phyloP scores from a whole-genome alignment of 257 asterid genomes.

The Anisodus acutangulus region DNA sequence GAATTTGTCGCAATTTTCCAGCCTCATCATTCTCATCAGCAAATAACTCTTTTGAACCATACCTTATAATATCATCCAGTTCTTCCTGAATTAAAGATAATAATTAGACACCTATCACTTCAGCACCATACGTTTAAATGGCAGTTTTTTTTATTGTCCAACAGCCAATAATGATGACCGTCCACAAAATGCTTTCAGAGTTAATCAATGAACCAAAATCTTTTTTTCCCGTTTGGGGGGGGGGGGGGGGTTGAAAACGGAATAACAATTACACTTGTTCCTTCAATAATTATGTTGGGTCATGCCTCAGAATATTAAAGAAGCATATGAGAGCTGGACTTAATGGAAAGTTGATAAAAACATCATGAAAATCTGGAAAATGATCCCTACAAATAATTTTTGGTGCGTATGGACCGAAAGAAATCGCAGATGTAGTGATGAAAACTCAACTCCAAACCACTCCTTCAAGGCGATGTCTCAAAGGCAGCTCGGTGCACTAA shows the following conservation, averaged over 20 bases:
- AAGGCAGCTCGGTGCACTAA: too few species aligned
- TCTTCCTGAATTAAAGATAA: conserved; percentile 70
- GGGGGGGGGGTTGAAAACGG: background rate
- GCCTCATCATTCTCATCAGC: conserved; percentile 92
- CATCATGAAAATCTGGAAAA: conserved; percentile 8
- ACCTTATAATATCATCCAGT: conserved; percentile 91
- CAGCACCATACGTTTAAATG: background rate
- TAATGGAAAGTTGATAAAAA: background rate
- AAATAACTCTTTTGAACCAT: conserved; percentile 95
- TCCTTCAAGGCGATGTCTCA: background rate
- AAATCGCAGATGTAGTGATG: background rate
- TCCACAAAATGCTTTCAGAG: background rate
- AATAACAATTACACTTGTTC: background rate
- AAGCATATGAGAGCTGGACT: background rate
- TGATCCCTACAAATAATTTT: background rate
- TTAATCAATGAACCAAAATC: background rate
- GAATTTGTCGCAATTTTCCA: conserved; percentile 93
- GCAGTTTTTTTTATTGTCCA: background rate
- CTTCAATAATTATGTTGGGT: background rate
- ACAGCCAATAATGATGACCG: conserved; percentile 1
- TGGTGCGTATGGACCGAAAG: background rate
- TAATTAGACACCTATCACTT: conserved; percentile 1
- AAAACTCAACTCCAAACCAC: background rate
- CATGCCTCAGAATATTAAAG: background rate
- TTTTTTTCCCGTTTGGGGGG: background rate